A percentile compares a stretch with the other conserved stretches of the same genome.
Conservation (phyloP, 306 rosid genomes). For the Cucumis hystrix region DNA sequence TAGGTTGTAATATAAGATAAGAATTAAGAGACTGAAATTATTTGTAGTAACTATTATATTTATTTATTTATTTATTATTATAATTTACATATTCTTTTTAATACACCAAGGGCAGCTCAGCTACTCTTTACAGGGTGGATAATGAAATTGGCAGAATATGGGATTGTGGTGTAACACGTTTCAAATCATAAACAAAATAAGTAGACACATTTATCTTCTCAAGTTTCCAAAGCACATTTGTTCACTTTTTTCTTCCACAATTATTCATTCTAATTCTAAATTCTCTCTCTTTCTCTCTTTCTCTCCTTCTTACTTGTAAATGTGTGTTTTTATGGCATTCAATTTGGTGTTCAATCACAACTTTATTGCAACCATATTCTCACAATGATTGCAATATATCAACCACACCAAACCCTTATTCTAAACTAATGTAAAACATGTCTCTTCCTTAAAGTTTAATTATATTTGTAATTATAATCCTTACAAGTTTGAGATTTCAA, state of each 20-base stretch:
- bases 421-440: too few relatives aligned
- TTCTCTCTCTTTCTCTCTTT: neutral
- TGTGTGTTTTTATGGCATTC: neutral
- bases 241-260: neutral
- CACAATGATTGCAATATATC: neutral
- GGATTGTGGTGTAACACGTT: neutral
- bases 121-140: neutral
- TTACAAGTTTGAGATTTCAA: too few relatives aligned
- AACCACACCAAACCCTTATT: too few relatives aligned
- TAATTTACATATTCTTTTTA: neutral
- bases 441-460: too few relatives aligned
- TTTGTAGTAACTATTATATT: neutral
- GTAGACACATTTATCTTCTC: neutral
- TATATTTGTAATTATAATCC: too few relatives aligned
- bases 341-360: neutral
- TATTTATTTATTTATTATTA: too few relatives aligned
- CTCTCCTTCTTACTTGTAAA: neutral
- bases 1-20: neutral
- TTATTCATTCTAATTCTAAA: neutral
- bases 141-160: neutral
- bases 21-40: neutral
- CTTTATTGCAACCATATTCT: neutral
- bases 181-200: neutral
- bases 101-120: neutral
- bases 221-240: neutral